phyloP scores from a whole-genome alignment of 2,329 filamentous ascomycete genomes.

The Xylaria digitata region DNA sequence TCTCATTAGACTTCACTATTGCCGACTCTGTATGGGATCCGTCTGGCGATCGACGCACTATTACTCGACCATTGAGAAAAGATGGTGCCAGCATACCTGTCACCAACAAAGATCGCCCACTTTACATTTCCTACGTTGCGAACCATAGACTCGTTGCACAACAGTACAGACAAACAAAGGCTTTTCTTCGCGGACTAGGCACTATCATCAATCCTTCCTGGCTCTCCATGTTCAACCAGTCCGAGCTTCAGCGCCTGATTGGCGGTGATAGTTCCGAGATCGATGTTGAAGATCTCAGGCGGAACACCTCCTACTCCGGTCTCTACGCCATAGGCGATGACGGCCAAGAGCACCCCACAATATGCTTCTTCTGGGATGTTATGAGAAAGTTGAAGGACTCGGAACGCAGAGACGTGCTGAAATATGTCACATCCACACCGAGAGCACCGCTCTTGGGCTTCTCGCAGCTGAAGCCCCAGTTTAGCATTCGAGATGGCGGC shows the following conservation, averaged over 20 bases:
- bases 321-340: constrained; percentile 93
- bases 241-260: constrained; percentile 91
- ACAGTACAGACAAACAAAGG: constrained; percentile 81
- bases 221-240: constrained; percentile 99
- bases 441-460: constrained; percentile 91
- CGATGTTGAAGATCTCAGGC: constrained; percentile 84
- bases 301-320: constrained; percentile 87
- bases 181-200: constrained; percentile 87
- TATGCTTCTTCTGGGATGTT: constrained; percentile 91
- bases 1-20: constrained; percentile 89
- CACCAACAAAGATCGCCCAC: constrained; percentile 89
- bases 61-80: constrained; percentile 80
- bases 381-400: constrained; percentile 79
- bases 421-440: constrained; percentile 95
- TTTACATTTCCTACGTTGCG: constrained; percentile 95
- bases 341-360: constrained; percentile 82
- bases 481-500: constrained; percentile 89
- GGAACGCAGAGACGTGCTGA: constrained; percentile 86
- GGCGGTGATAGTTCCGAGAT: constrained; percentile 88
- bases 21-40: constrained; percentile 71
- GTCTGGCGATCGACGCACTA: constrained; percentile 64
- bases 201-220: constrained; percentile 91
- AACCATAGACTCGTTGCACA: constrained; percentile 87
- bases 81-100: constrained; percentile 81
- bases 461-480: constrained; percentile 82